Percentiles rank a stretch among this genome's conserved stretches.
Evolutionary conservation across 495 filamentous ascomycete species (phyloP).

Genomic region (Lasiosphaeriaceae sp.): DNA sequence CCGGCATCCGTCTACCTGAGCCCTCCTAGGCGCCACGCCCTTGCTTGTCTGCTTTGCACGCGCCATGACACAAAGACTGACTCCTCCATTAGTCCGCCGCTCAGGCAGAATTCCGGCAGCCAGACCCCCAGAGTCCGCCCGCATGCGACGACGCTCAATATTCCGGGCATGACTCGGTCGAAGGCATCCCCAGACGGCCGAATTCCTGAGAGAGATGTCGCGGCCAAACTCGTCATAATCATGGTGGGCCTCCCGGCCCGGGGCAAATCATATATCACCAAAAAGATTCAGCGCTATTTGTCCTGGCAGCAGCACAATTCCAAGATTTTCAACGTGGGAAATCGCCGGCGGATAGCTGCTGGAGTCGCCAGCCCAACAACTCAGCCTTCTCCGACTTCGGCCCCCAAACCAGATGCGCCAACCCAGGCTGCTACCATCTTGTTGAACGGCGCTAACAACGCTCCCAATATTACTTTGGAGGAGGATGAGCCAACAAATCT

Average conservation of each 20-base stretch:
- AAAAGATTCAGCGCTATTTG: constrained; percentile 91
- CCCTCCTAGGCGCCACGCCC: background rate
- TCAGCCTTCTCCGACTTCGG: constrained; percentile 20
- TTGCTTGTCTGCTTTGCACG: background rate
- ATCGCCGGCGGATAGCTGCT: constrained; percentile 77
- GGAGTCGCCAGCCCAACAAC: constrained; percentile 38
- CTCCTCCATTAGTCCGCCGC: constrained; percentile 40
- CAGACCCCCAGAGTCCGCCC: constrained; percentile 59
- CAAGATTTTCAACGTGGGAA: constrained; percentile 94
- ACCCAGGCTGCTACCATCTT: constrained; percentile 47
- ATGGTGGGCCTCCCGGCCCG: constrained; percentile 96
- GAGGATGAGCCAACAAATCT: constrained; percentile 30
- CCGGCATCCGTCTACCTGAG: too few relatives aligned
- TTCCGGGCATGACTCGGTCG: constrained; percentile 84
- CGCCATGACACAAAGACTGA: constrained; percentile 14
- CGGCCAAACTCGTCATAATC: constrained; percentile 91
- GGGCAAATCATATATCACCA: constrained; percentile 97
- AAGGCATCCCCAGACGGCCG: constrained; percentile 90
- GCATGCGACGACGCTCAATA: constrained; percentile 80
- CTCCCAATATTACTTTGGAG: constrained; percentile 30
- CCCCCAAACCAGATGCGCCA: constrained; percentile 31
- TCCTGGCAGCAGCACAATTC: constrained; percentile 97
- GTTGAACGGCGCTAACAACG: constrained; percentile 35
- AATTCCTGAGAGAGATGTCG: constrained; percentile 88
- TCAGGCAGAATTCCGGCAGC: constrained; percentile 57